phyloP scores from a whole-genome alignment of 208 protist genomes.

The Crithidia fasciculata region DNA sequence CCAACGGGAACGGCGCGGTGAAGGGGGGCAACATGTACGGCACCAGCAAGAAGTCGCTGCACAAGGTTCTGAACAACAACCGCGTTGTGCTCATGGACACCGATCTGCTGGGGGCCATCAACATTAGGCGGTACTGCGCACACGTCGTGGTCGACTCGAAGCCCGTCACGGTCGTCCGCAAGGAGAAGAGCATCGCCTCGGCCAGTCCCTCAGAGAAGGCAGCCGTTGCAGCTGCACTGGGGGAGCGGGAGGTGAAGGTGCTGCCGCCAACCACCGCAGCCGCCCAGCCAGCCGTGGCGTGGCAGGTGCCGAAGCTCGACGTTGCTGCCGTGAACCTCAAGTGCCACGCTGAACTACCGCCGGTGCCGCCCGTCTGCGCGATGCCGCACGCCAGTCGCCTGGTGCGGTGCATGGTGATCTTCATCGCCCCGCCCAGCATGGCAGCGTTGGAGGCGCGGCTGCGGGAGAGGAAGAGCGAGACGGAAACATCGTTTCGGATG shows the following conservation, averaged over 20 bases:
- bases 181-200: background rate
- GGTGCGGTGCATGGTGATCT: conserved; percentile 68
- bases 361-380: conserved; percentile 5
- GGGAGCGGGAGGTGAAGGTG: conserved; percentile 3
- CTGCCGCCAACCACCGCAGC: background rate
- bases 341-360: conserved; percentile 4
- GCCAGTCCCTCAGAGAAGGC: background rate
- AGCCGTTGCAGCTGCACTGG: background rate
- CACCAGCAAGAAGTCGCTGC: conserved; percentile 74
- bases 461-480: conserved; percentile 83
- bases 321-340: conserved; percentile 2
- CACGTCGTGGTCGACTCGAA: conserved; percentile 21
- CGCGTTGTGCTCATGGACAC: conserved; percentile 82
- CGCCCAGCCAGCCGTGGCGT: conserved; percentile 1
- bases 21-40: conserved; percentile 77
- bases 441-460: conserved; percentile 76
- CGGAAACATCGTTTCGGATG: conserved; percentile 59
- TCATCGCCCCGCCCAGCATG: conserved; percentile 75
- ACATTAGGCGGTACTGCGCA: conserved; percentile 58
- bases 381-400: conserved; percentile 19
- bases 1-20: background rate
- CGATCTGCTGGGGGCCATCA: conserved; percentile 77
- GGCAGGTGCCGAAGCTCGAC: conserved; percentile 13
- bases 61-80: conserved; percentile 48
- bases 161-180: conserved; percentile 7